Conservation (phyloP, 805 yeast genomes). For the Yamadazyma scolyti region DNA sequence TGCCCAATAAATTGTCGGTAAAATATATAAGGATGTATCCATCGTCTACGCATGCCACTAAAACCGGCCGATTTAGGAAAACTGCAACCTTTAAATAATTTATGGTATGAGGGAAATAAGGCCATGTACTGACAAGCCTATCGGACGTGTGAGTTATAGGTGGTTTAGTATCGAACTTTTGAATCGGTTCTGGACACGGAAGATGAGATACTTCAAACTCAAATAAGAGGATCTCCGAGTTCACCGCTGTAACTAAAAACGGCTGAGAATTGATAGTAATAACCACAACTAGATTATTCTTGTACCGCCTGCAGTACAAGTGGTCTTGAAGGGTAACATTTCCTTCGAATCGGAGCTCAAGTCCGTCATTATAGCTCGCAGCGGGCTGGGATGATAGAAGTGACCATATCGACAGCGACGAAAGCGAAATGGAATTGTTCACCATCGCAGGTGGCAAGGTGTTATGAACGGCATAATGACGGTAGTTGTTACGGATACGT, state of each 20-base stretch:
- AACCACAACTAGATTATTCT: conserved; percentile 34
- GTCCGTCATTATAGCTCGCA: conserved; percentile 31
- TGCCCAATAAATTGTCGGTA: conserved; percentile 21
- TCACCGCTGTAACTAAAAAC: conserved; percentile 27
- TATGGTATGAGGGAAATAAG: conserved; percentile 52
- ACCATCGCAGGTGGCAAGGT: too few species aligned
- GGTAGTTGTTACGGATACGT: too few species aligned
- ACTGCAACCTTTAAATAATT: conserved; percentile 43
- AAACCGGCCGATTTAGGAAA: conserved; percentile 29
- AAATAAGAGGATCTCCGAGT: conserved; percentile 32
- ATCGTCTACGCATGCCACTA: conserved; percentile 53
- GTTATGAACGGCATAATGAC: too few species aligned
- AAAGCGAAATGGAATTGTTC: too few species aligned
- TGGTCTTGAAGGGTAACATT: conserved; percentile 16
- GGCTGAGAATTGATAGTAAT: conserved; percentile 14
- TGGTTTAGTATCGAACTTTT: conserved; percentile 44
- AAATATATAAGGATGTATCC: conserved; percentile 45
- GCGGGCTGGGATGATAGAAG: too few species aligned
- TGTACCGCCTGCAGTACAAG: conserved; percentile 31
- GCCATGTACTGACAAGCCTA: conserved; percentile 46
- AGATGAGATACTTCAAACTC: conserved; percentile 22
- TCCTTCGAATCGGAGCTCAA: conserved; percentile 20
- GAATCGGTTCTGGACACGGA: conserved; percentile 20
- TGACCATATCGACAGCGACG: too few species aligned
- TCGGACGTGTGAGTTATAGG: conserved; percentile 36